A percentile compares a stretch with the other conserved stretches of the same genome.
phyloP scores from a whole-genome alignment of 345 rosid species.

The Salix brachista region DNA sequence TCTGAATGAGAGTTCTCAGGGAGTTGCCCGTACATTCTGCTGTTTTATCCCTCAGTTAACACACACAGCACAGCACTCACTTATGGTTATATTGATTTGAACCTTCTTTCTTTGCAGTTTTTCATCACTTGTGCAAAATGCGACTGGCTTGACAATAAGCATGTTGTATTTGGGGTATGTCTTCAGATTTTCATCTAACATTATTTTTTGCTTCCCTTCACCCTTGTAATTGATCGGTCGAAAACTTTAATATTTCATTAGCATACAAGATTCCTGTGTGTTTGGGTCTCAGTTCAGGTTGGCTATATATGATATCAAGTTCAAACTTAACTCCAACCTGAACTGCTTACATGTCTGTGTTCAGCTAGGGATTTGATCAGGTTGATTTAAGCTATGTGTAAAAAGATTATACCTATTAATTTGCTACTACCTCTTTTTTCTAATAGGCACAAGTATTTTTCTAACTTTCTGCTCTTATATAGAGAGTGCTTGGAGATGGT shows the following conservation, averaged over 20 bases:
- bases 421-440: too few species aligned
- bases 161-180: conserved; percentile 95
- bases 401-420: too few species aligned
- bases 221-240: not conserved
- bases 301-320: too few species aligned
- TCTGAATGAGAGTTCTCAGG: not conserved
- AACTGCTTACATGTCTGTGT: too few species aligned
- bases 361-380: too few species aligned
- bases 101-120: conserved; percentile 55
- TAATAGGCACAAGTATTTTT: too few species aligned
- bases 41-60: not conserved
- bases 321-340: too few species aligned
- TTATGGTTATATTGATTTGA: not conserved
- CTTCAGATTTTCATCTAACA: not conserved
- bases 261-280: too few species aligned
- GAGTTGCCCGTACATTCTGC: not conserved
- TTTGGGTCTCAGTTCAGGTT: too few species aligned
- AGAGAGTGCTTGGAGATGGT: too few species aligned
- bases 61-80: not conserved
- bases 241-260: not conserved
- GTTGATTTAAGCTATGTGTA: too few species aligned
- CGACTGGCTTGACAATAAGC: conserved; percentile 98
- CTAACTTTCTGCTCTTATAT: too few species aligned
- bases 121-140: conserved; percentile 92
- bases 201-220: not conserved